Evolutionary conservation across 2,329 filamentous ascomycete species (phyloP).

Genomic region (Bimuria novae-zelandiae): DNA sequence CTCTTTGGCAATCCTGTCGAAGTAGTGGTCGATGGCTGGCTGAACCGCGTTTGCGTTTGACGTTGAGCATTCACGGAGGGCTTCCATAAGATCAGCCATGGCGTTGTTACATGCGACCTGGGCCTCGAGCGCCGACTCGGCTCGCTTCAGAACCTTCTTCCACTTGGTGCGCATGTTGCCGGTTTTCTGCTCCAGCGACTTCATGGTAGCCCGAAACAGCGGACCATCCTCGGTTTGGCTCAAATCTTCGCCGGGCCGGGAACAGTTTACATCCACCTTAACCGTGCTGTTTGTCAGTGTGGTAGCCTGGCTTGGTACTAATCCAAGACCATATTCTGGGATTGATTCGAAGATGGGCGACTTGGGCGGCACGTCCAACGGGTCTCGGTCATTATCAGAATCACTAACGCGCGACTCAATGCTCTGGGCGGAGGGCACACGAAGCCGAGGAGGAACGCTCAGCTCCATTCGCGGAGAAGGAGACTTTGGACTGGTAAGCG

Average conservation of each 20-base stretch:
- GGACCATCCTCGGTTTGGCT: conserved; percentile 87
- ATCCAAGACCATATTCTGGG: conserved; percentile 52
- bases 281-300: conserved; percentile 52
- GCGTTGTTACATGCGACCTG: conserved; percentile 87
- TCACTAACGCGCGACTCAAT: conserved; percentile 81
- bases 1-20: conserved; percentile 92
- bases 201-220: conserved; percentile 94
- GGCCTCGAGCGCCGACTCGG: conserved; percentile 82
- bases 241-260: conserved; percentile 81
- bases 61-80: conserved; percentile 81
- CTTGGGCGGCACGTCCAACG: conserved; percentile 49
- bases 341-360: conserved; percentile 55
- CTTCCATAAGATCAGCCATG: conserved; percentile 79
- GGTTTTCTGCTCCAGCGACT: conserved; percentile 93
- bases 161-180: conserved; percentile 91
- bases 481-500: conserved; percentile 45
- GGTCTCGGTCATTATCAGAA: conserved; percentile 60
- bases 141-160: conserved; percentile 93
- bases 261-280: conserved; percentile 86
- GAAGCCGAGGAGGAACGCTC: conserved; percentile 72
- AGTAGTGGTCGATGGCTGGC: conserved; percentile 95
- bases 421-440: conserved; percentile 85
- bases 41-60: conserved; percentile 97
- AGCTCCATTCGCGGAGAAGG: conserved; percentile 76
- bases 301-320: conserved; percentile 49